A percentile compares a stretch with the other conserved stretches of the same genome.
Conservation (phyloP, 2,329 filamentous ascomycete species). For the Aspergillus hiratsukae region DNA sequence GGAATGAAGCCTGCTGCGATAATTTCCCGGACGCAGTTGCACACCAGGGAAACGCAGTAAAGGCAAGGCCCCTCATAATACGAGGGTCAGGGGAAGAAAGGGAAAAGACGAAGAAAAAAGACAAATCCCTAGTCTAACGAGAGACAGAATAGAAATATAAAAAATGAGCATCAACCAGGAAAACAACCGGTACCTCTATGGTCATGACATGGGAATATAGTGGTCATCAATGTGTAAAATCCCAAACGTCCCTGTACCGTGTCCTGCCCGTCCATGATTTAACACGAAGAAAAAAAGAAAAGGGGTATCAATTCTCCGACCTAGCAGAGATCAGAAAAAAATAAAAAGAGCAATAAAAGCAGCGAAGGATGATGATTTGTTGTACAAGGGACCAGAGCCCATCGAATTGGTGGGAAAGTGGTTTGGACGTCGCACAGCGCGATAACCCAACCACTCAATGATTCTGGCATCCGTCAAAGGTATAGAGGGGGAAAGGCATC, state of each 20-base stretch:
- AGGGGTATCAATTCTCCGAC: conserved; percentile 27
- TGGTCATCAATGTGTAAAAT: conserved; percentile 16
- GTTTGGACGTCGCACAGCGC: conserved; percentile 10
- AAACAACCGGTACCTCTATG: conserved; percentile 38
- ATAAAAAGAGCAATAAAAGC: conserved; percentile 21
- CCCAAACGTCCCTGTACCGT: conserved; percentile 15
- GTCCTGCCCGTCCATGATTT: conserved; percentile 16
- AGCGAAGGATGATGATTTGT: conserved; percentile 12
- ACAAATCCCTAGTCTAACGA: conserved; percentile 35
- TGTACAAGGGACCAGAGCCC: conserved; percentile 26
- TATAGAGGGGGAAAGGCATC: conserved; percentile 10
- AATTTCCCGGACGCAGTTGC: conserved; percentile 3
- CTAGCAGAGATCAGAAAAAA: conserved; percentile 18
- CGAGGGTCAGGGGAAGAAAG: conserved; percentile 1
- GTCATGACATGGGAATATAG: conserved; percentile 29
- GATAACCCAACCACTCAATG: conserved; percentile 6
- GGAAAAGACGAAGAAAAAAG: conserved; percentile 18
- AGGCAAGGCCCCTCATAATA: neutral
- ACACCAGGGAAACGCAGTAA: conserved; percentile 15
- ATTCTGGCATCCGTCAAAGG: conserved; percentile 6
- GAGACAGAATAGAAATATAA: conserved; percentile 27
- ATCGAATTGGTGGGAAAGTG: neutral
- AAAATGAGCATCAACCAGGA: conserved; percentile 21
- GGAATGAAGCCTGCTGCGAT: conserved; percentile 12
- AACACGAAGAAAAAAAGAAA: conserved; percentile 14